These are phyloP conservation scores for Prunus mongolica DNA, from an alignment of 306 rosid genomes.

Conservation along the genomic window DNA sequence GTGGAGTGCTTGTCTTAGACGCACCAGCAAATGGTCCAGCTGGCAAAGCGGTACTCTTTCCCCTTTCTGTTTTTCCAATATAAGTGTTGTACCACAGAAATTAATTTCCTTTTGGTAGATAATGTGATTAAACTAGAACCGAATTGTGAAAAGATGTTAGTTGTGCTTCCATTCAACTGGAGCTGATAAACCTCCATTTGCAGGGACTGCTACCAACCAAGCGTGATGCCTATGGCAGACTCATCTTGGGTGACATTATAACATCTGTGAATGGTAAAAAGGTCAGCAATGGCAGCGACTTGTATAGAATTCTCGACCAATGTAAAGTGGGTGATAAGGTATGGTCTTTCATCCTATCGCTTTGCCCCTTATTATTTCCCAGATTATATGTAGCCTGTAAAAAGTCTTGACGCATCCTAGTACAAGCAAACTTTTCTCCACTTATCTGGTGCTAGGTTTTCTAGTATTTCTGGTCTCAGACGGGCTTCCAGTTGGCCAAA, in stretches of 20 bases:
- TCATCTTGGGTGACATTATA: constrained; percentile 90
- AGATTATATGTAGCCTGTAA: background rate
- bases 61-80: background rate
- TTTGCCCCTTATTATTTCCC: background rate
- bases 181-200: constrained; percentile 22
- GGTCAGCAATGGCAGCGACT: constrained; percentile 84
- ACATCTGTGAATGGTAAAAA: constrained; percentile 85
- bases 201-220: constrained; percentile 90
- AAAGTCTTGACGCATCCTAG: background rate
- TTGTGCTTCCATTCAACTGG: background rate
- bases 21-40: constrained; percentile 95
- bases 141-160: background rate
- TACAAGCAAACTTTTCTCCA: background rate
- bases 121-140: constrained; percentile 8
- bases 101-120: constrained; percentile 6
- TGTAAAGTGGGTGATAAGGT: constrained; percentile 96
- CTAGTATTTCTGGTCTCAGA: background rate
- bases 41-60: constrained; percentile 77
- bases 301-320: constrained; percentile 97
- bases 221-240: constrained; percentile 90
- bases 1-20: constrained; percentile 96
- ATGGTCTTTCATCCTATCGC: background rate
- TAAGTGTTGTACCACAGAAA: background rate
- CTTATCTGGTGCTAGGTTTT: background rate
- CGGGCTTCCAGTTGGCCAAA: background rate